phyloP scores from a whole-genome alignment of 2,329 filamentous ascomycete species.

The Venturia asperata region DNA sequence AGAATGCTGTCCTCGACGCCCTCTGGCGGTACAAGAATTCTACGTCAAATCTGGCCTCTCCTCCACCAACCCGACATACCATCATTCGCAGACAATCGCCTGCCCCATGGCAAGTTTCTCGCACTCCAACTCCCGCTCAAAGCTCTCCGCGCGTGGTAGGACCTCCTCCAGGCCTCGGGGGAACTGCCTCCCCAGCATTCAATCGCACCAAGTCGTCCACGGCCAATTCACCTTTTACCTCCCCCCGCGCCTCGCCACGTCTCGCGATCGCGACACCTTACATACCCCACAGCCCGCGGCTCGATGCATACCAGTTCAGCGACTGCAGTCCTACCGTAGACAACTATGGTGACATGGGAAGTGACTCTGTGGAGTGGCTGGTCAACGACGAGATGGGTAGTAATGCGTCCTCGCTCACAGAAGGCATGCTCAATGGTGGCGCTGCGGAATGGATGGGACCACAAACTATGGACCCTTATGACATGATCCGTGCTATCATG shows the following conservation, averaged over 20 bases:
- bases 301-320: conserved; percentile 94
- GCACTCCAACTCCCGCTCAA: conserved; percentile 68
- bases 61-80: conserved; percentile 79
- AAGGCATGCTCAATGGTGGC: conserved; percentile 64
- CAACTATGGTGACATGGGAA: conserved; percentile 83
- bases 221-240: conserved; percentile 78
- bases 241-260: conserved; percentile 84
- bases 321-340: conserved; percentile 66
- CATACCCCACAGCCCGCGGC: conserved; percentile 86
- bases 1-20: conserved; percentile 84
- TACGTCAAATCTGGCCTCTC: conserved; percentile 54
- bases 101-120: conserved; percentile 78
- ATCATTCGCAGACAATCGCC: conserved; percentile 86
- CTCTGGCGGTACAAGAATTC: conserved; percentile 71
- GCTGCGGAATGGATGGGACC: conserved; percentile 70
- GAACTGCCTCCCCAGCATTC: conserved; percentile 63
- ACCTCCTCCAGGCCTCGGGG: conserved; percentile 68
- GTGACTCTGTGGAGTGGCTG: conserved; percentile 94
- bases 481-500: conserved; percentile 92
- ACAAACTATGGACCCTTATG: conserved; percentile 88
- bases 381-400: conserved; percentile 79
- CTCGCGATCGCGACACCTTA: conserved; percentile 73
- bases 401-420: conserved; percentile 63
- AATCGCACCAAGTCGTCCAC: conserved; percentile 67
- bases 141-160: conserved; percentile 78